Base-by-base conservation (phyloP, 768 basidiomycete species). In the Chalciporus piperatus region DNA sequence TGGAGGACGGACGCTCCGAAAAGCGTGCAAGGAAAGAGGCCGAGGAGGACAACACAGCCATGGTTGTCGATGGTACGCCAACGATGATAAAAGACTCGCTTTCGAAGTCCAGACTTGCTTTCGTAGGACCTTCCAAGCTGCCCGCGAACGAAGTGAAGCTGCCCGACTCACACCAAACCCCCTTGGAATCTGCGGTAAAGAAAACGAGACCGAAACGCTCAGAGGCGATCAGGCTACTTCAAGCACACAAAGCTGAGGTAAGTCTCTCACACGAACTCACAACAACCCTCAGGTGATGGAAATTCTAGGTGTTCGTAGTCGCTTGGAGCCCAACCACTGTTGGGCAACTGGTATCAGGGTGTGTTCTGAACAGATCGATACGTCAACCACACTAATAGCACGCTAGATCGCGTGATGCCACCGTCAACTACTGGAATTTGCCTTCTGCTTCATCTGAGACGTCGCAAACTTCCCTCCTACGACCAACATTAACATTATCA, bases 301-400 rank as follows among this genome's bases (percentile, higher is more conserved):
- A 25, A 19, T 41, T 37, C 17, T 50, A 91, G 89, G 87, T 92
- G 7, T 92, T 91, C 48, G 83, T 88, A 6, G 88, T 87, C 49
- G 80, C 85, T 4, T 92, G 87, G 76, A 92, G 89, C 68, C 89
- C 90, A 12, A 73, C 70, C 33, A 72, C 77, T 30, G 73, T 72
- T 27, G 74, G 78, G 35, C 60, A 83, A n/a, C 69, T 92, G 16
- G 87, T 87, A 19, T 83, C 89, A 25, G 90, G 90, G 89, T 89
- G 67, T 54, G 81, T 59, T 37, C 45, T 44, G 32, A 51, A 25
- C 45, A 23, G 20, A 16, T 32, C 10, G 19, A 16, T 47, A 35
- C 41, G 32, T 32, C 45, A 41, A 44, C 46, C 48, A 49, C 48
- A 41, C 54, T 49, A 44, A 49, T 38, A 8, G 39, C 25, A 25